Conservation (phyloP, 345 rosid species). For the Citrus inodora region DNA sequence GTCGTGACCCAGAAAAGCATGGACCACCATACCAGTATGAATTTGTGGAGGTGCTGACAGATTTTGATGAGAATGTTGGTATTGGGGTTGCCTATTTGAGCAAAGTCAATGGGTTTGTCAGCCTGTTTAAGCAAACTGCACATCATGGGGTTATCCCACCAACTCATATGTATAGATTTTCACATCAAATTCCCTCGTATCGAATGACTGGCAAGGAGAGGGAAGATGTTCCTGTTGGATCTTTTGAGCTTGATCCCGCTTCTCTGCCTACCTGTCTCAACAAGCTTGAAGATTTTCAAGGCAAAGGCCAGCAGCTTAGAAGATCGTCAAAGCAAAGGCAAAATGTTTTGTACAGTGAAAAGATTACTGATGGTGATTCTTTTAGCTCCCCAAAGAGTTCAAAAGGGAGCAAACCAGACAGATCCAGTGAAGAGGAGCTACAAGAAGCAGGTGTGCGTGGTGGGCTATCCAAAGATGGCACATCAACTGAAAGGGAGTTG, state of each 20-base stretch:
- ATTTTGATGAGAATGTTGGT: constrained; percentile 44
- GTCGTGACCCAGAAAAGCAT: constrained; percentile 41
- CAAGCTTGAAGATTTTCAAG: too few relatives aligned
- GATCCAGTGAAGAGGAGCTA: constrained; percentile 16
- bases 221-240: constrained; percentile 4
- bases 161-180: too few relatives aligned
- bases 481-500: constrained; percentile 22
- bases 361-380: constrained; percentile 22
- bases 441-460: constrained; percentile 13
- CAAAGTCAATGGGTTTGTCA: constrained; percentile 77
- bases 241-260: too few relatives aligned
- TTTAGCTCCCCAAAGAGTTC: constrained; percentile 32
- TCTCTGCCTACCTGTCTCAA: too few relatives aligned
- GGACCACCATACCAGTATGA: constrained; percentile 48
- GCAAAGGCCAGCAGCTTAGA: constrained; percentile 9
- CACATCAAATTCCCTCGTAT: too few relatives aligned
- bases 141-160: too few relatives aligned
- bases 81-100: constrained; percentile 61
- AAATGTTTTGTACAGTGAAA: constrained; percentile 31
- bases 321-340: constrained; percentile 52
- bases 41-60: constrained; percentile 63
- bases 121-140: constrained; percentile 44
- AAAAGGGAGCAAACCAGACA: constrained; percentile 20
- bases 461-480: constrained; percentile 19
- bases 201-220: neutral